These are phyloP conservation scores for Staphylotrichum tortipilum DNA, from an alignment of 495 filamentous ascomycete genomes.

Conservation along the genomic window DNA sequence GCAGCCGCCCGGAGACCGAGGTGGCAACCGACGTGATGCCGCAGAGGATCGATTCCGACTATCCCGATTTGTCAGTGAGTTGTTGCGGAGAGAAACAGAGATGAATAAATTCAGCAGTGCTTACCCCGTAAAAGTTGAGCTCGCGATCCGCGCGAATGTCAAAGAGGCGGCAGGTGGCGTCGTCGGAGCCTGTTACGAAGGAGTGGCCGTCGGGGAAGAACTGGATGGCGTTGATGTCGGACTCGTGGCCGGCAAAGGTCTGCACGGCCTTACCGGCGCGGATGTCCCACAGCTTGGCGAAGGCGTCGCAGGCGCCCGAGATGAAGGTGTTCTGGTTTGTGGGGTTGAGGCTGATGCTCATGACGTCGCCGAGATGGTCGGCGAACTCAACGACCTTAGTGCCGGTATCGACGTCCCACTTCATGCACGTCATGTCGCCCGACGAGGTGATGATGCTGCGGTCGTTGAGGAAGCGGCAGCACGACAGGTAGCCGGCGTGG, in stretches of 20 bases:
- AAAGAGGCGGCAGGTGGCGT: constrained; percentile 94
- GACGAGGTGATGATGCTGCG: constrained; percentile 95
- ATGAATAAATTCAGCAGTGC: constrained; percentile 21
- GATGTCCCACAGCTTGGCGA: constrained; percentile 98
- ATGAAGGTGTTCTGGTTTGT: constrained; percentile 99
- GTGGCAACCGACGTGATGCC: constrained; percentile 98
- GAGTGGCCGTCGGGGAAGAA: constrained; percentile 99
- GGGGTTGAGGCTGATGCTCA: constrained; percentile 99
- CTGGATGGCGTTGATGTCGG: constrained; percentile 98
- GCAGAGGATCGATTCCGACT: constrained; percentile 96
- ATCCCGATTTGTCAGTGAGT: constrained; percentile 8
- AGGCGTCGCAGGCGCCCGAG: constrained; percentile 95
- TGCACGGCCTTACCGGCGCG: constrained; percentile 96
- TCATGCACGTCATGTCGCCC: constrained; percentile 99
- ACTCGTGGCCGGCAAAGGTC: constrained; percentile 97
- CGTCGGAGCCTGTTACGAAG: constrained; percentile 96
- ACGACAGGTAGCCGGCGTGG: constrained; percentile 94
- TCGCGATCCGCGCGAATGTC: constrained; percentile 96
- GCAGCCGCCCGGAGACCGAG: constrained; percentile 88
- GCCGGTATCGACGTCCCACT: constrained; percentile 98
- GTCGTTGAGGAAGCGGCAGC: constrained; percentile 99
- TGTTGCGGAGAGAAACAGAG: constrained; percentile 13
- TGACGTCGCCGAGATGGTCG: constrained; percentile 96
- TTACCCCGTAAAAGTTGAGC: constrained; percentile 90
- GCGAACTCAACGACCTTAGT: constrained; percentile 97